Evolutionary conservation across 345 rosid genomes (phyloP).

Genomic region (Salix koriyanagi): DNA sequence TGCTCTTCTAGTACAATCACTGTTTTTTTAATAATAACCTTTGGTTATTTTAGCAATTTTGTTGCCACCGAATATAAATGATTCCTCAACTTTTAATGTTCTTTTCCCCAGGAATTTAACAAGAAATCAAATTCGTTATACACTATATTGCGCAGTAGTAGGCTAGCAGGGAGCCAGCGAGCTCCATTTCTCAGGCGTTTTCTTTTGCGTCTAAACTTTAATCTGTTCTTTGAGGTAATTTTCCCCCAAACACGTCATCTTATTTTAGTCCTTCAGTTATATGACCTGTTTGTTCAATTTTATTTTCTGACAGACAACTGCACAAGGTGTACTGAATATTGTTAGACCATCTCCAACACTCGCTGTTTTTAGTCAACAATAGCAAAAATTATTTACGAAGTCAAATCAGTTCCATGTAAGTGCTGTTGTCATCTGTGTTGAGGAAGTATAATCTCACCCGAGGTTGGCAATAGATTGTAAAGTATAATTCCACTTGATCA

Average conservation of each 20-base stretch:
- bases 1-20: background rate
- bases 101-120: constrained; percentile 68
- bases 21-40: background rate
- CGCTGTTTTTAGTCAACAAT: constrained; percentile 44
- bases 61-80: constrained; percentile 1
- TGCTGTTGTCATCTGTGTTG: constrained; percentile 9
- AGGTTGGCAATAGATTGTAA: background rate
- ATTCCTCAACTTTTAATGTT: constrained; percentile 1
- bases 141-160: constrained; percentile 84
- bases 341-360: constrained; percentile 73
- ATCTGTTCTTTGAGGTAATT: constrained; percentile 84
- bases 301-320: constrained; percentile 58
- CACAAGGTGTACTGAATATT: constrained; percentile 74
- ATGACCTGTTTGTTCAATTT: background rate
- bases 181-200: constrained; percentile 93
- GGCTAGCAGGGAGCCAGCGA: constrained; percentile 93
- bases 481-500: background rate
- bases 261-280: background rate
- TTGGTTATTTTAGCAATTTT: background rate
- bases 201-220: constrained; percentile 84
- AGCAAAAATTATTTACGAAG: constrained; percentile 8
- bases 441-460: background rate
- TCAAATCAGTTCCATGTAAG: constrained; percentile 15
- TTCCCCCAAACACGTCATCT: background rate
- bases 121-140: constrained; percentile 90